Conservation (phyloP, 192 early-diverging fungal genomes). For the Helicostylum pulchrum region DNA sequence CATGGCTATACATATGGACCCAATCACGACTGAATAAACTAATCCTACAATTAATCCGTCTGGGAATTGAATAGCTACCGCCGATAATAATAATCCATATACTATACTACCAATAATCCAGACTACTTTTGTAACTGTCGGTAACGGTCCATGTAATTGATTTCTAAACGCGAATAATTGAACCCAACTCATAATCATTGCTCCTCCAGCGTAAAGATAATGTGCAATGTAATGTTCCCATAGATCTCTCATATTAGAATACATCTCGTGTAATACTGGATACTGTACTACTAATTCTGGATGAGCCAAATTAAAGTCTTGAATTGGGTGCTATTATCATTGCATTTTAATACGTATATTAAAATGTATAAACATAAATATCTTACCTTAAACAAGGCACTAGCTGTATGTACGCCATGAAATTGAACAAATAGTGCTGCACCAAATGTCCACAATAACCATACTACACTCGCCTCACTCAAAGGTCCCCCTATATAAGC, state of each 20-base stretch:
- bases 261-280: constrained; percentile 37
- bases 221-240: constrained; percentile 52
- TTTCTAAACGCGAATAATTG: constrained; percentile 43
- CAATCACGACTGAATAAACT: constrained; percentile 33
- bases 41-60: constrained; percentile 35
- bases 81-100: constrained; percentile 34
- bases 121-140: constrained; percentile 2
- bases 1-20: constrained; percentile 15
- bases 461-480: constrained; percentile 27
- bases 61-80: constrained; percentile 41
- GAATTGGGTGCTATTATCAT: constrained; percentile 33
- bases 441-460: constrained; percentile 31
- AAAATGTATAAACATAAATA: background rate
- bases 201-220: constrained; percentile 54
- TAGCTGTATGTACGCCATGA: constrained; percentile 33
- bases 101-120: constrained; percentile 31
- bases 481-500: constrained; percentile 20
- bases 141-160: constrained; percentile 35
- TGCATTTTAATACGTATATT: background rate
- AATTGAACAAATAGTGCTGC: constrained; percentile 37
- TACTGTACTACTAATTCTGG: constrained; percentile 35
- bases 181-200: constrained; percentile 48
- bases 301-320: constrained; percentile 32
- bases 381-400: constrained; percentile 37
- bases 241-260: constrained; percentile 45